Percentiles rank a stretch among this genome's conserved stretches.
These are phyloP conservation scores for Rhododendron ferrugineum DNA, from an alignment of 148 eudicot genomes.

Conservation along the genomic window DNA sequence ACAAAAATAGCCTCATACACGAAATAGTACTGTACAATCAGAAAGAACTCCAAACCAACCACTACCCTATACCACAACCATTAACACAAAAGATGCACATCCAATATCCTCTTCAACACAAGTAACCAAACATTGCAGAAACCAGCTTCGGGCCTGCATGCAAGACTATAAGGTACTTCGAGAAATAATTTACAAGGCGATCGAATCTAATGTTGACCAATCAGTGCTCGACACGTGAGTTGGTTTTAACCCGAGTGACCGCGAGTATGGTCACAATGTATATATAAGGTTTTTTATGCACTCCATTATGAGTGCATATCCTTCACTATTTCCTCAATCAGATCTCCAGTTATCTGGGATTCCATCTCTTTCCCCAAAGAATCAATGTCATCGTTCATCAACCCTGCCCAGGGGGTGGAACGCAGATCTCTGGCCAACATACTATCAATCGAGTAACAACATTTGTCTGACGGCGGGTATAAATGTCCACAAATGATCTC, in stretches of 20 bases:
- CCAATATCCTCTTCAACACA: not conserved
- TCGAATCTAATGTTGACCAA: not conserved
- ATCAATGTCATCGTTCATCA: conserved; percentile 53
- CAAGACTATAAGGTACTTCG: not conserved
- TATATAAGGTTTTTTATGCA: conserved; percentile 12
- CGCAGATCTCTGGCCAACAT: conserved; percentile 60
- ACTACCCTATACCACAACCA: conserved; percentile 26
- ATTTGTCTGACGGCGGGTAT: conserved; percentile 40
- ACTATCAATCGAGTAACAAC: conserved; percentile 41
- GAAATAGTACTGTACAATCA: conserved; percentile 22
- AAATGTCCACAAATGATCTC: conserved; percentile 39
- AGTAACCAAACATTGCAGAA: conserved; percentile 1
- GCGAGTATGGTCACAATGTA: conserved; percentile 6
- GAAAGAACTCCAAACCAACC: conserved; percentile 23
- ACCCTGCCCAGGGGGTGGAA: conserved; percentile 47
- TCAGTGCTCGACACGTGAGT: not conserved
- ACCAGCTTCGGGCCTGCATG: conserved; percentile 12
- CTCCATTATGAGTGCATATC: conserved; percentile 29
- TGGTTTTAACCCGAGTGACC: not conserved
- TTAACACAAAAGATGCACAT: not conserved
- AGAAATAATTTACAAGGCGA: not conserved
- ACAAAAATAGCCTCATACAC: conserved; percentile 8
- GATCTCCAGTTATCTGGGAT: conserved; percentile 41
- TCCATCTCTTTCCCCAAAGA: conserved; percentile 61
- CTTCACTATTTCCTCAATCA: conserved; percentile 60